Conservation (phyloP, 2,329 filamentous ascomycete species). For the Endocalyx cinctus region DNA sequence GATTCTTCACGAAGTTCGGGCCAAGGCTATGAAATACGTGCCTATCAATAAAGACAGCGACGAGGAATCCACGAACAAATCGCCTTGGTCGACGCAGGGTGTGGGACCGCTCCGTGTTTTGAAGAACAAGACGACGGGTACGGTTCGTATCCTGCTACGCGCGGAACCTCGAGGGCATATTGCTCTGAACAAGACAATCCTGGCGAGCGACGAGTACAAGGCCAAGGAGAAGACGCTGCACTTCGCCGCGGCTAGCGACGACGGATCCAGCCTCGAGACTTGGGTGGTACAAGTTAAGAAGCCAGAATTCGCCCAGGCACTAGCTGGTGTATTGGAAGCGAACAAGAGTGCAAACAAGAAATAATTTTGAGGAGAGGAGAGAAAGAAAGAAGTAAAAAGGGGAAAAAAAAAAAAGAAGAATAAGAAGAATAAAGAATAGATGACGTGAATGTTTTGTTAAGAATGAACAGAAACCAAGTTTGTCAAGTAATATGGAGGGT, state of each 20-base stretch:
- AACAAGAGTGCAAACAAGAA: conserved; percentile 55
- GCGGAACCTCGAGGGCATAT: conserved; percentile 72
- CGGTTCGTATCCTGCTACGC: conserved; percentile 65
- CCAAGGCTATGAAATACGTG: conserved; percentile 63
- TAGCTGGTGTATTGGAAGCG: conserved; percentile 47
- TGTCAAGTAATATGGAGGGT: no score
- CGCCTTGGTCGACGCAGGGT: conserved; percentile 65
- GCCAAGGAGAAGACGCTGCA: conserved; percentile 57
- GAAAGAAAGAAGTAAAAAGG: no score
- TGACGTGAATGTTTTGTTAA: no score
- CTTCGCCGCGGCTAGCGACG: conserved; percentile 52
- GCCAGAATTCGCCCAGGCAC: conserved; percentile 42
- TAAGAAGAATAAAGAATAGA: no score
- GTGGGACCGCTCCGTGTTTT: conserved; percentile 68
- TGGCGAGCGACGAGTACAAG: conserved; percentile 60
- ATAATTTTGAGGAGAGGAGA: conserved; percentile 14
- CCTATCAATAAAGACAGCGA: conserved; percentile 40
- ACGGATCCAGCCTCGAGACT: conserved; percentile 57
- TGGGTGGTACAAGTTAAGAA: conserved; percentile 71
- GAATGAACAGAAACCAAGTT: no score
- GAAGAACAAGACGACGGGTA: conserved; percentile 65
- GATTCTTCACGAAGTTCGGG: conserved; percentile 63
- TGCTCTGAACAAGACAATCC: conserved; percentile 64
- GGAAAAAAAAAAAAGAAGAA: no score
- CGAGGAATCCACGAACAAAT: conserved; percentile 45